Evolutionary conservation across 2,329 filamentous ascomycete genomes (phyloP).

Genomic region (Didymella pomorum): DNA sequence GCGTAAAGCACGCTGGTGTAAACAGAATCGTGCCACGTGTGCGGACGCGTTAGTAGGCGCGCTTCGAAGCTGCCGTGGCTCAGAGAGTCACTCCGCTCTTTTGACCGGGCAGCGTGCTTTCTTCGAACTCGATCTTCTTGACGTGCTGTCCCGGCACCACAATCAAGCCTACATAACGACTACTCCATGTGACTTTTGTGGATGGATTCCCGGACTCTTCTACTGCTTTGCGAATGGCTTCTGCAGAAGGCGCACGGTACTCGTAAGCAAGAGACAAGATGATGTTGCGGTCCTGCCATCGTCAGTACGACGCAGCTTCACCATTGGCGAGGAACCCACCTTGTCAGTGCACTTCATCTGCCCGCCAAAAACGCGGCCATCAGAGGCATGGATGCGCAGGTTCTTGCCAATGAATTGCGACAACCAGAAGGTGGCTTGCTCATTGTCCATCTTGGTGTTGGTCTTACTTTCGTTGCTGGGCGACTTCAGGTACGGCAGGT

Average conservation of each 20-base stretch:
- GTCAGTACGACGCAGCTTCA: background rate
- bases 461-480: slow-evolving; percentile 2
- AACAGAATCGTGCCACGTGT: background rate
- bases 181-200: slow-evolving; percentile 74
- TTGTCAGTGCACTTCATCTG: slow-evolving; percentile 94
- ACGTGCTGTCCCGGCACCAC: slow-evolving; percentile 90
- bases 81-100: slow-evolving; percentile 38
- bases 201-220: slow-evolving; percentile 53
- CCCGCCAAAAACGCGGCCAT: slow-evolving; percentile 88
- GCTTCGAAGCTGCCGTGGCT: background rate
- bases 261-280: slow-evolving; percentile 88
- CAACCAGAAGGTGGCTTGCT: slow-evolving; percentile 65
- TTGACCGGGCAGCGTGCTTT: slow-evolving; percentile 51
- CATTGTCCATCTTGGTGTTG: slow-evolving; percentile 56
- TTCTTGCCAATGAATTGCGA: slow-evolving; percentile 77
- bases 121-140: slow-evolving; percentile 86
- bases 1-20: background rate
- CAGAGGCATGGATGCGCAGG: slow-evolving; percentile 79
- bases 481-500: slow-evolving; percentile 28
- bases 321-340: slow-evolving; percentile 59
- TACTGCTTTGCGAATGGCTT: slow-evolving; percentile 52
- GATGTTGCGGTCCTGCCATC: slow-evolving; percentile 78
- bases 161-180: slow-evolving; percentile 85
- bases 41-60: background rate
- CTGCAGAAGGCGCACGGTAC: slow-evolving; percentile 74